Evolutionary conservation across 2,329 filamentous ascomycete species (phyloP), one percentile per base, ranked within the genome.

Genomic region (Colletotrichum kahawae): DNA sequence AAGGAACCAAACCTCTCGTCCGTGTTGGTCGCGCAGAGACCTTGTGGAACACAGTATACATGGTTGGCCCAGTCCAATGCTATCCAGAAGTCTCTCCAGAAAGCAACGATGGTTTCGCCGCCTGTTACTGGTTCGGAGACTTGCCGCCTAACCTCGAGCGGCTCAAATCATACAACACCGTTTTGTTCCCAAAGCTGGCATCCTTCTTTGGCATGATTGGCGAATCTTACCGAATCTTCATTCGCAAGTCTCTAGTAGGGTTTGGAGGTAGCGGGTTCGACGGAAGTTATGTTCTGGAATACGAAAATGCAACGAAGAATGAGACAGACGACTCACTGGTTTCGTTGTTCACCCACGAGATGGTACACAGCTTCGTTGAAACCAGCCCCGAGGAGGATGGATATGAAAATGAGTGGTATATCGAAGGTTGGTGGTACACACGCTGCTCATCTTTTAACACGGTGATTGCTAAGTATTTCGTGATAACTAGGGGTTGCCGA

Each of bases 81-180:
- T 74, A 54, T 16, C 70, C 77, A 4, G 21, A 73, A 7, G 57
- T 51, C 24, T 68, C 75, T 29, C 51, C 67, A 24, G 62, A 59
- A 16, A 31, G 34, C n/a, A 33, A 64, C 27, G 18, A 59, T 8
- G 75, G 65, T 9, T 63, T 66, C 1, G 70, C 68, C 21, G 67
- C 70, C 4, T 72, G 69, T 14, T 78, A 77, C 67, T 78, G 77
- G 77, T 77, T 78, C 48, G 77, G 77, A 7, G 21, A 56, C 16
- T 48, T 78, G 5, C 77, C 75, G 2, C 29, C 69, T 3, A 74
- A 76, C 38, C 63, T 78, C 8, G 62, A 70, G 27, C 67, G 69
- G 14, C 33, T 77, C 6, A 73, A 71, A 33, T 21, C 38, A 4
- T 78, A 77, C 43, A 78, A 76, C 18, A 68, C 66, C n/a, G 51